Evolutionary conservation across 352 stramenopile genomes (phyloP), one percentile per base, ranked within the genome.

Genomic region (Pythium rhizo-oryzae): DNA sequence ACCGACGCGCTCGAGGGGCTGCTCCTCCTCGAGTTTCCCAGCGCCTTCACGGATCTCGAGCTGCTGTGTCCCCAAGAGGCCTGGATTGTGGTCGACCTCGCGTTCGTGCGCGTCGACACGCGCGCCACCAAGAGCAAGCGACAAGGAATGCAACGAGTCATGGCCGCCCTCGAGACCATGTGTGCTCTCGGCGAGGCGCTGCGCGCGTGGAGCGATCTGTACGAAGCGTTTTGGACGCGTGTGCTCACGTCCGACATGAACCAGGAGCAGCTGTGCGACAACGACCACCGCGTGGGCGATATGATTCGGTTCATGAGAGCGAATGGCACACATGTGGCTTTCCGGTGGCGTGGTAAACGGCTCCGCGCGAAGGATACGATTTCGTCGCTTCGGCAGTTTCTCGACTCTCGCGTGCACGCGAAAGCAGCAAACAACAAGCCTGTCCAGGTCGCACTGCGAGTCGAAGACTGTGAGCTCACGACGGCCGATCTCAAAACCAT

Each of bases 221-320:
- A 25, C 5, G 12, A 15, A 28, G 30, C 28, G 24, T 28, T 58
- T 18, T 58, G 52, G 30, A 30, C 52, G 8, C 52, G 52, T 8
- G 28, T 58, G 16, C 18, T 58, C 28, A 44, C 28, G 28, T 58
- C 52, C 28, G 52, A 58, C 30, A 58, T 58, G 52, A 43, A 35
- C 52, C 28, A 58, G 28, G 28, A 58, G 28, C 52, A 18, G 23
- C 25, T 23, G 13, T 23, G 7, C 11, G 7, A 50, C 11, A 18
- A 19, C 1, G 52, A 56, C 18, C 50, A 16, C 0, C 11, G 33
- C 13, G 33, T 58, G 11, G 30, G 8, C 6, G 18, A 46, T 6
- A 24, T 41, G 15, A 28, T 46, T 16, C 24, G 25, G 8, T 58
- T 33, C 9, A 44, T 44, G 28, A 46, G 39, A 18, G 28, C 28